These are phyloP conservation scores for Fonsecaea nubica DNA, from an alignment of 2,329 filamentous ascomycete species.

Conservation along the genomic window DNA sequence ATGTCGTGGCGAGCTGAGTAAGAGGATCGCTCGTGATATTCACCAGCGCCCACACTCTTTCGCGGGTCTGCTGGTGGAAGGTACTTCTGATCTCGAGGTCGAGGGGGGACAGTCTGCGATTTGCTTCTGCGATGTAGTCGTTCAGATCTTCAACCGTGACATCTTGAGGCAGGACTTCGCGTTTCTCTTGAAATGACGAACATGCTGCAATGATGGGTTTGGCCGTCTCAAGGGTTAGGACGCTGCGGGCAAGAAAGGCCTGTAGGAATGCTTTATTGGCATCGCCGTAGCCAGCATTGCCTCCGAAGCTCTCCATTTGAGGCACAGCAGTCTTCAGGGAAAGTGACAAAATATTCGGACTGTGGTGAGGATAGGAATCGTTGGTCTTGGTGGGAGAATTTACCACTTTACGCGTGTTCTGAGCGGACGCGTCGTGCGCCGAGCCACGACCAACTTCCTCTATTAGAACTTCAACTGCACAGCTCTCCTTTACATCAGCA, in stretches of 20 bases:
- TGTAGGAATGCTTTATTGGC: conserved; percentile 89
- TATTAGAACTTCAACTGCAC: neutral
- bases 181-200: conserved; percentile 63
- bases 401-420: neutral
- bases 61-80: conserved; percentile 69
- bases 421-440: conserved; percentile 15
- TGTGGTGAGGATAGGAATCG: conserved; percentile 5
- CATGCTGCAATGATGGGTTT: conserved; percentile 79
- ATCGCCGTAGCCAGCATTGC: conserved; percentile 58
- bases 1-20: conserved; percentile 84
- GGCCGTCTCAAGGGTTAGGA: conserved; percentile 76
- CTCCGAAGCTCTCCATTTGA: conserved; percentile 21
- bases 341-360: neutral
- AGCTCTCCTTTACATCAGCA: neutral
- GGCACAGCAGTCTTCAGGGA: neutral
- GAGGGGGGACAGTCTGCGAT: conserved; percentile 75
- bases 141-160: conserved; percentile 72
- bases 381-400: neutral
- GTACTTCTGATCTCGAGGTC: conserved; percentile 86
- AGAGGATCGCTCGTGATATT: conserved; percentile 85
- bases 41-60: conserved; percentile 80
- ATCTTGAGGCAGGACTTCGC: conserved; percentile 62
- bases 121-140: conserved; percentile 72
- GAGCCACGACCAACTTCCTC: neutral
- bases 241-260: conserved; percentile 78